Base-by-base conservation (phyloP, 2,329 filamentous ascomycete genomes). In the Fusarium liriodendri region DNA sequence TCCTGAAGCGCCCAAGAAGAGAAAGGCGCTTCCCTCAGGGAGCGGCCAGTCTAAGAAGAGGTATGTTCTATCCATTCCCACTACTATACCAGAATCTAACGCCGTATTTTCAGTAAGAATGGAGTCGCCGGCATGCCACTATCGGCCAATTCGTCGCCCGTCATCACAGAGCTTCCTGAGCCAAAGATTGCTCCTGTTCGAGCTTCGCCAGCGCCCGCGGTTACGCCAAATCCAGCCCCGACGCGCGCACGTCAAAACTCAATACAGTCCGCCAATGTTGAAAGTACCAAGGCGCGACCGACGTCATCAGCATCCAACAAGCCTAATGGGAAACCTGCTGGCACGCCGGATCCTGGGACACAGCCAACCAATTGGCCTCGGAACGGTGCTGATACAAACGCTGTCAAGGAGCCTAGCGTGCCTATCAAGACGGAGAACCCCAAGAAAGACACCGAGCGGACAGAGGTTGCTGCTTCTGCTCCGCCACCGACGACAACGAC, bases 31-130 rank as follows among this genome's bases (percentile, higher is more conserved):
- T 69, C 90, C 84, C 67, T 88, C 90, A 2, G 89, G 90, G 5
- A 94, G 94, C 74, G 88, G 90, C n/a, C 90, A 91, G 74, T 82
- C 90, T 33, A 95, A 96, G 84, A 97, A 95, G 85, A 96, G 91
- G 93, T 94, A 87, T 78, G 87, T 84, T 58, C 13, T 40, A 35
- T 18, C 6, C 13, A 14, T n/a, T 11, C 25, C 18, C 35, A 32
- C 18, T 40, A 18, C 42, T 10, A 38, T n/a, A 33, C 32, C 22
- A 65, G 40, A 55, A 27, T n/a, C 68, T 79, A 71, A 79, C 62
- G n/a, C 55, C 50, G 13, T 69, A 54, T 38, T 61, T 75, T 72
- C 62, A 79, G 77, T 66, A 84, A 80, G 64, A 84, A 82, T 65
- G 81, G 81, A 29, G 71, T 77, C 37, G 84, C 85, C 29, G 88